Conservation (phyloP, 2,329 filamentous ascomycete genomes). For the Elsinoe necatrix region DNA sequence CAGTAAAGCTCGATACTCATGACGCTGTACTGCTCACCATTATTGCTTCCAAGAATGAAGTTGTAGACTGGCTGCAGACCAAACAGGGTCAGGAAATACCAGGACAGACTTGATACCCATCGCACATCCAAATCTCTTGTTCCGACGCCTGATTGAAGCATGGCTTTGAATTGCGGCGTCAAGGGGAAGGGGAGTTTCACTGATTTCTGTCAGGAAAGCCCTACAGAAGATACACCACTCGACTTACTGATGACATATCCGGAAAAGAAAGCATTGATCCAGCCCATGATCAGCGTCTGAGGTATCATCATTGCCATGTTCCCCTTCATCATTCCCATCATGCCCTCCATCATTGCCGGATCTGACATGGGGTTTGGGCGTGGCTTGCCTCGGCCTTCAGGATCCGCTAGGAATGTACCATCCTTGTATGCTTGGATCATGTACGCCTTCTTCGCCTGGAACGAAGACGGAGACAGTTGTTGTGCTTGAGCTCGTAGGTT, state of each 20-base stretch:
- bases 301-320: conserved; percentile 99
- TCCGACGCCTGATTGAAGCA: conserved; percentile 94
- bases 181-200: conserved; percentile 97
- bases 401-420: conserved; percentile 82
- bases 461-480: conserved; percentile 67
- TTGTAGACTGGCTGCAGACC: conserved; percentile 95
- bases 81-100: conserved; percentile 98
- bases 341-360: conserved; percentile 94
- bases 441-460: conserved; percentile 70
- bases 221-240: background rate
- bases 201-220: conserved; percentile 31
- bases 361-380: conserved; percentile 92
- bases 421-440: conserved; percentile 74
- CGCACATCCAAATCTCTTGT: conserved; percentile 93
- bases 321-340: conserved; percentile 99
- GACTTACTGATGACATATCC: conserved; percentile 85
- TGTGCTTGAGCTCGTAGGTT: conserved; percentile 76
- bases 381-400: conserved; percentile 74
- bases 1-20: background rate
- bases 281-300: conserved; percentile 98
- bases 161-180: conserved; percentile 98
- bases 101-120: conserved; percentile 97
- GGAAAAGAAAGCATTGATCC: conserved; percentile 99
- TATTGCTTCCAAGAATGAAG: conserved; percentile 91
- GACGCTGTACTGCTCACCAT: conserved; percentile 53